phyloP scores from a whole-genome alignment of 768 basidiomycete genomes.

The Hemileccinum rubropunctum region DNA sequence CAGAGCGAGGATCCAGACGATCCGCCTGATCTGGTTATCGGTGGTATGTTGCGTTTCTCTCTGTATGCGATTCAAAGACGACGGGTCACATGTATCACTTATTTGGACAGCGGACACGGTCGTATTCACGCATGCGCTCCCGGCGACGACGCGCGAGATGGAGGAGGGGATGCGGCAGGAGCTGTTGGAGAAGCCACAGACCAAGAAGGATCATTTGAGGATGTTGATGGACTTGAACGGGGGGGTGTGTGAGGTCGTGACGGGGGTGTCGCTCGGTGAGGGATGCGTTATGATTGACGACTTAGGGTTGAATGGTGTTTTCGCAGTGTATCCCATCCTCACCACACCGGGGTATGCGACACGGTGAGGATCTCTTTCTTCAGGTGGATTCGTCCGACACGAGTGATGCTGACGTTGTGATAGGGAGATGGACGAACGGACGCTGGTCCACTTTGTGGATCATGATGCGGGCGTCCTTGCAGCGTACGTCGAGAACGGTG shows the following conservation, averaged over 20 bases:
- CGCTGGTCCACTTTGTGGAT: conserved; percentile 74
- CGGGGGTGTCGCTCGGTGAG: conserved; percentile 81
- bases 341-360: conserved; percentile 74
- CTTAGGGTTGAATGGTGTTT: no score
- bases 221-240: conserved; percentile 91
- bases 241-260: conserved; percentile 85
- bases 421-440: conserved; percentile 81
- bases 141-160: conserved; percentile 47
- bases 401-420: neutral
- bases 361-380: conserved; percentile 49
- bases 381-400: neutral
- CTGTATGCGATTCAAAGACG: neutral
- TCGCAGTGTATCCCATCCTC: conserved; percentile 68
- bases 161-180: conserved; percentile 55
- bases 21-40: conserved; percentile 77
- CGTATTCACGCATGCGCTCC: conserved; percentile 76
- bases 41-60: conserved; percentile 41
- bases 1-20: conserved; percentile 60
- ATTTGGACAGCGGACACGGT: conserved; percentile 80
- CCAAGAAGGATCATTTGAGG: conserved; percentile 76
- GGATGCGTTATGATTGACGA: neutral
- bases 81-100: no score
- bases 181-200: conserved; percentile 83
- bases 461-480: conserved; percentile 55
- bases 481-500: conserved; percentile 82